Percentiles rank a stretch among this genome's conserved stretches.
Evolutionary conservation across 2,329 filamentous ascomycete species (phyloP).

Genomic region (Parasarocladium wereldwijsianum): DNA sequence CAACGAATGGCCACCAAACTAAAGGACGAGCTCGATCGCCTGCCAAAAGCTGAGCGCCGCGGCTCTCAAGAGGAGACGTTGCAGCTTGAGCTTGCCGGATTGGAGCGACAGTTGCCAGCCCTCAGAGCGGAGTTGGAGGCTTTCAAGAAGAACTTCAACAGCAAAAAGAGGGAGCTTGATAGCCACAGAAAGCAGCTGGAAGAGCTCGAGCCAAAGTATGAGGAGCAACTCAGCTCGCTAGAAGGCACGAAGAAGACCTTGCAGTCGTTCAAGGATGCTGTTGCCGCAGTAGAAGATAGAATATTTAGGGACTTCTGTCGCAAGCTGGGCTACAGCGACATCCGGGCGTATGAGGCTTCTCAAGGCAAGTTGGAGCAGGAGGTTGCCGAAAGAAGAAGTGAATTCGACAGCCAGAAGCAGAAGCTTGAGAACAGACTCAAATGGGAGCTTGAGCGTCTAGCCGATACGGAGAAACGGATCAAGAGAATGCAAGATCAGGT

Average conservation of each 20-base stretch:
- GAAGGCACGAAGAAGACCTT: constrained; percentile 38
- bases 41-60: constrained; percentile 66
- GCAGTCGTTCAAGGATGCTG: constrained; percentile 41
- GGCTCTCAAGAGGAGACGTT: constrained; percentile 67
- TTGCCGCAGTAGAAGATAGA: constrained; percentile 73
- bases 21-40: constrained; percentile 59
- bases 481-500: constrained; percentile 51
- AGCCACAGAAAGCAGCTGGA: constrained; percentile 58
- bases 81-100: constrained; percentile 61
- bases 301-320: constrained; percentile 78
- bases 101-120: constrained; percentile 62
- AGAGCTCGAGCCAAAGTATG: constrained; percentile 64
- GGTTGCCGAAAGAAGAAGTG: constrained; percentile 69
- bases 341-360: constrained; percentile 84
- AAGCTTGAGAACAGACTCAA: constrained; percentile 48
- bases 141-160: constrained; percentile 68
- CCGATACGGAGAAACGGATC: constrained; percentile 53
- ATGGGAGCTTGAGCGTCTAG: constrained; percentile 38
- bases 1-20: constrained; percentile 61
- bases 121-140: constrained; percentile 62
- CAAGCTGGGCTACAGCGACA: constrained; percentile 72
- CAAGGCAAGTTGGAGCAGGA: constrained; percentile 89
- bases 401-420: constrained; percentile 75
- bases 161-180: constrained; percentile 70
- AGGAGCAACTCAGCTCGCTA: constrained; percentile 55